These are phyloP conservation scores for Nakazawaea wyomingensis DNA, from an alignment of 805 yeast species.

Conservation along the genomic window DNA sequence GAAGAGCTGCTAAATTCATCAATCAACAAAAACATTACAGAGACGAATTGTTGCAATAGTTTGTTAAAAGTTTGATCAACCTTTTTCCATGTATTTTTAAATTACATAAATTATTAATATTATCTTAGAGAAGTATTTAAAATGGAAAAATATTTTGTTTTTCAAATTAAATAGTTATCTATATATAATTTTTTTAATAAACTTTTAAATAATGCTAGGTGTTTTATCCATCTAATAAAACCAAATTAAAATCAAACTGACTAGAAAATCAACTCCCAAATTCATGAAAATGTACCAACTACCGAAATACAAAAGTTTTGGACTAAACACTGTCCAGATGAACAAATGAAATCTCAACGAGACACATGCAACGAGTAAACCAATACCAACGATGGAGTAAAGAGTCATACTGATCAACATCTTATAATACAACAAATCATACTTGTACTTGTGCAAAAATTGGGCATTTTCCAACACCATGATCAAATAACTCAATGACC, in stretches of 20 bases:
- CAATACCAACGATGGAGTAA: slow-evolving; percentile 54
- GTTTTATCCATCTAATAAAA: slow-evolving; percentile 1
- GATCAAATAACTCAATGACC: slow-evolving; percentile 52
- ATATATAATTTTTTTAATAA: neutral
- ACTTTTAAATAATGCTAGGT: no score
- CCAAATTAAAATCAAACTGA: slow-evolving; percentile 13
- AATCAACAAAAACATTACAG: slow-evolving; percentile 85
- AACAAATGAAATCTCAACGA: slow-evolving; percentile 79
- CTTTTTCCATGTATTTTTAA: no score
- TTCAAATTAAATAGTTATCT: neutral
- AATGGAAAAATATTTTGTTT: no score
- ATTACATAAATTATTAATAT: no score
- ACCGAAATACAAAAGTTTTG: slow-evolving; percentile 75
- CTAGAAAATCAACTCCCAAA: slow-evolving; percentile 32
- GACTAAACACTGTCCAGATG: slow-evolving; percentile 97
- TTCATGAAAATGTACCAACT: slow-evolving; percentile 64
- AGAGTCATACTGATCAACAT: slow-evolving; percentile 40
- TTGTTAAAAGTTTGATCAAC: no score
- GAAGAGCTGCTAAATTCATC: slow-evolving; percentile 58
- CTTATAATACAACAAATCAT: slow-evolving; percentile 31
- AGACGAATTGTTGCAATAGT: slow-evolving; percentile 55
- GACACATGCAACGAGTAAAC: slow-evolving; percentile 64
- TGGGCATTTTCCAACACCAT: slow-evolving; percentile 30
- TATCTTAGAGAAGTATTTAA: no score
- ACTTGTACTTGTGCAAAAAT: slow-evolving; percentile 16